Conservation (phyloP, 163 green algal species). For the Picocystis sp. region DNA sequence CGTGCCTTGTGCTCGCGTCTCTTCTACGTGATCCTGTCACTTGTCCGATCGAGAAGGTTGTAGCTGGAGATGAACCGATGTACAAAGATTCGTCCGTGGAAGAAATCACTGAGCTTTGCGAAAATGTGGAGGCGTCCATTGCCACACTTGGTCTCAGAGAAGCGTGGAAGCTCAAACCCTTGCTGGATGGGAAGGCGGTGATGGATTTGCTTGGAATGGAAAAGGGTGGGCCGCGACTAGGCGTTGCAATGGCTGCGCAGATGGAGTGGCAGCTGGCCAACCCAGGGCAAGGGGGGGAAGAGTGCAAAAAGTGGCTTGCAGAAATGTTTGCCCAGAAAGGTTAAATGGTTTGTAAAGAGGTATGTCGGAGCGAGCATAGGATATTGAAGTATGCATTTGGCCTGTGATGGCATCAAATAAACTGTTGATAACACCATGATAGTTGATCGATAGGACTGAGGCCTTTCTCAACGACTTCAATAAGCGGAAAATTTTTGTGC, state of each 20-base stretch:
- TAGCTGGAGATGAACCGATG: neutral
- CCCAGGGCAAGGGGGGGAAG: neutral
- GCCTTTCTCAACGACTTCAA: no score
- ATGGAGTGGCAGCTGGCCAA: constrained; percentile 6
- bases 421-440: no score
- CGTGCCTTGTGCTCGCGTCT: neutral
- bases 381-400: no score
- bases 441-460: no score
- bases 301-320: constrained; percentile 1
- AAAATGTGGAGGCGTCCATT: neutral
- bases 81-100: neutral
- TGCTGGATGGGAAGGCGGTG: constrained; percentile 1
- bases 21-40: neutral
- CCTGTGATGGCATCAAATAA: no score
- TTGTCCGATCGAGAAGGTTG: neutral
- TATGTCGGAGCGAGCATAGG: no score
- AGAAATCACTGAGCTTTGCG: neutral
- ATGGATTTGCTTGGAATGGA: constrained; percentile 4
- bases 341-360: no score
- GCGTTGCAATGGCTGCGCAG: constrained; percentile 3
- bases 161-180: neutral
- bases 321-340: neutral
- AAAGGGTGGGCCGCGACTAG: constrained; percentile 4
- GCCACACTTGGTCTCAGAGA: neutral
- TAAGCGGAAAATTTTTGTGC: no score